These are phyloP conservation scores for Geopyxis carbonaria DNA, from an alignment of 495 filamentous ascomycete genomes.

Conservation along the genomic window DNA sequence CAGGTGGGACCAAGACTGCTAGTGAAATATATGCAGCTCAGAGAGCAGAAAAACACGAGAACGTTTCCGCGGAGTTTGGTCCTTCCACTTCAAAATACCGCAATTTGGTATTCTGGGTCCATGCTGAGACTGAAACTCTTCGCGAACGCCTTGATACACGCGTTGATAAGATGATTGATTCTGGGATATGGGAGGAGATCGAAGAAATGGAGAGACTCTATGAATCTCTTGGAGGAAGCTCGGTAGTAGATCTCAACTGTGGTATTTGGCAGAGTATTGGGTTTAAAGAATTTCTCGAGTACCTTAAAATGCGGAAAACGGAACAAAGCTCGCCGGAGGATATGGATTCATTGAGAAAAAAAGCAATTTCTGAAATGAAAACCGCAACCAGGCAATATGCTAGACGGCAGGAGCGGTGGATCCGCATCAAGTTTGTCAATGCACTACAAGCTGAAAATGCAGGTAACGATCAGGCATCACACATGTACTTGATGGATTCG, in stretches of 20 bases:
- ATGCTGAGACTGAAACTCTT: conserved; percentile 49
- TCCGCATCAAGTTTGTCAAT: conserved; percentile 58
- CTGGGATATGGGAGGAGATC: conserved; percentile 46
- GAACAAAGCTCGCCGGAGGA: conserved; percentile 20
- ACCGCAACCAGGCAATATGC: conserved; percentile 76
- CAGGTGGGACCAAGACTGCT: conserved; percentile 45
- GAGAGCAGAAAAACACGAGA: conserved; percentile 24
- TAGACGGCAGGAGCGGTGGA: conserved; percentile 67
- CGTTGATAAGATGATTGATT: conserved; percentile 64
- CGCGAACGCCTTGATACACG: conserved; percentile 53
- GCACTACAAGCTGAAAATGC: conserved; percentile 29
- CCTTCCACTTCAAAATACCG: conserved; percentile 28
- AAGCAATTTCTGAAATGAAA: conserved; percentile 45
- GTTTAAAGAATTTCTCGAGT: conserved; percentile 72
- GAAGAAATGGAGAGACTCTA: conserved; percentile 48
- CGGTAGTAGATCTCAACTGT: conserved; percentile 45
- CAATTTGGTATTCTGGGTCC: conserved; percentile 73
- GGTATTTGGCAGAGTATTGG: conserved; percentile 96
- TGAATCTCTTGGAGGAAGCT: conserved; percentile 35
- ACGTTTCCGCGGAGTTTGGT: conserved; percentile 8
- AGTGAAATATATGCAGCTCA: conserved; percentile 84
- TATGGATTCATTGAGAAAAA: conserved; percentile 14
- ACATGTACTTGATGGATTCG: conserved; percentile 60
- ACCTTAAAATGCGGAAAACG: conserved; percentile 37
- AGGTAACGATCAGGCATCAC: conserved; percentile 12